Conservation (phyloP, 225 moss, liverwort and hornwort species). For the Ulota crispa region DNA sequence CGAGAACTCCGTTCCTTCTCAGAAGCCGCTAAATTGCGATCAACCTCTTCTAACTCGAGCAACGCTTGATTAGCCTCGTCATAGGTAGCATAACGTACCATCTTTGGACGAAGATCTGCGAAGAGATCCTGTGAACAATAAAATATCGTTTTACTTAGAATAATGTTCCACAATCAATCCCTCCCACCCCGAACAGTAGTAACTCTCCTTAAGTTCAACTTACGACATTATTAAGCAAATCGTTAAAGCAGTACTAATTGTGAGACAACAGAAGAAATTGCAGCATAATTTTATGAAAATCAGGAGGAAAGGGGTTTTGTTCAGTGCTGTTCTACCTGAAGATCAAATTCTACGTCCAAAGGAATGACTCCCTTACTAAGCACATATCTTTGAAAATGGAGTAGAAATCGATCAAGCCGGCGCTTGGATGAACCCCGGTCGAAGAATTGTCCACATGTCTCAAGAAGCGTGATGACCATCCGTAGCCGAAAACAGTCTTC, state of each 20-base stretch:
- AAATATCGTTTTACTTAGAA: not conserved
- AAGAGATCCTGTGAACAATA: conserved; percentile 73
- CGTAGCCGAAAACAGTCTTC: conserved; percentile 97
- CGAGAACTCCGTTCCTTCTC: conserved; percentile 68
- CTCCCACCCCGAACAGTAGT: not conserved
- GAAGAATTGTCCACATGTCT: conserved; percentile 98
- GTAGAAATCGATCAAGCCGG: conserved; percentile 85
- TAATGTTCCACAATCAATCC: not conserved
- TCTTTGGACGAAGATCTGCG: conserved; percentile 91
- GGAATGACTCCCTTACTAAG: conserved; percentile 97
- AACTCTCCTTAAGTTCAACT: conserved; percentile 3
- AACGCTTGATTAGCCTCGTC: conserved; percentile 96
- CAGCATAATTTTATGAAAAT: not conserved
- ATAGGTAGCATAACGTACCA: conserved; percentile 84
- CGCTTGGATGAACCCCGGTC: conserved; percentile 98
- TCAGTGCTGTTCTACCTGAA: conserved; percentile 58
- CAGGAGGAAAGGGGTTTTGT: conserved; percentile 1
- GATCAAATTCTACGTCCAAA: conserved; percentile 97
- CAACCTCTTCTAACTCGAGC: conserved; percentile 82
- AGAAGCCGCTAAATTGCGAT: conserved; percentile 60
- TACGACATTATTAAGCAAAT: conserved; percentile 13
- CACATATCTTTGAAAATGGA: conserved; percentile 97
- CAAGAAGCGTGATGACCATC: conserved; percentile 94
- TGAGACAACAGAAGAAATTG: not conserved
- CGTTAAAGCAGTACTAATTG: not conserved